These are phyloP conservation scores for Barnettozyma populi DNA, from an alignment of 805 yeast genomes.

Conservation along the genomic window DNA sequence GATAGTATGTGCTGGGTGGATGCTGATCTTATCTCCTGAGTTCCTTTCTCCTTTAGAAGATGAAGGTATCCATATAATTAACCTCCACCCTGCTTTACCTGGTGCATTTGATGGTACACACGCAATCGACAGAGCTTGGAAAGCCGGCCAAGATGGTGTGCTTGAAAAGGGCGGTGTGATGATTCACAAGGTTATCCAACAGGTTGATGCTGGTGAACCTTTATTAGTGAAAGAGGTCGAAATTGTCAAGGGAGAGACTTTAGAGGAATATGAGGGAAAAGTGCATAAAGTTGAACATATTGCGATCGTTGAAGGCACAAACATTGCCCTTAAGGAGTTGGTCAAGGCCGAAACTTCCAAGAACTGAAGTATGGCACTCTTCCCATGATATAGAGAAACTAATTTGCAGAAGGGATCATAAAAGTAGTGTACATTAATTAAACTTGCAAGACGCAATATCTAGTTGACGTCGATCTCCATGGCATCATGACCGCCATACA, in stretches of 20 bases:
- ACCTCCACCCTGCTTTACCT: constrained; percentile 95
- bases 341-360: constrained; percentile 3
- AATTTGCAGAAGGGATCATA: background rate
- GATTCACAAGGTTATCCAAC: constrained; percentile 96
- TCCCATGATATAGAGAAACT: background rate
- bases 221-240: constrained; percentile 74
- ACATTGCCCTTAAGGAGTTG: constrained; percentile 42
- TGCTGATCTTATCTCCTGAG: constrained; percentile 79
- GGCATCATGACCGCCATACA: constrained; percentile 34
- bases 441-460: background rate
- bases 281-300: constrained; percentile 82
- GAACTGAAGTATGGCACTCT: background rate
- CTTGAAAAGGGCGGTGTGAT: constrained; percentile 81
- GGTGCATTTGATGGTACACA: constrained; percentile 96
- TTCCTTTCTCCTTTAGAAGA: constrained; percentile 62
- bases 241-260: constrained; percentile 62
- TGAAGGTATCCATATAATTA: constrained; percentile 71
- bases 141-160: constrained; percentile 85
- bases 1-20: constrained; percentile 98
- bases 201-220: constrained; percentile 92
- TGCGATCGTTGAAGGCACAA: constrained; percentile 92
- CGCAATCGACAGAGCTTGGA: constrained; percentile 95
- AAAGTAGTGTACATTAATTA: constrained; percentile 6
- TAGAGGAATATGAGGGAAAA: constrained; percentile 75
- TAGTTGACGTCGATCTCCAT: constrained; percentile 46